These are phyloP conservation scores for Chamaenerion angustifolium DNA, from an alignment of 345 rosid species.

Conservation along the genomic window DNA sequence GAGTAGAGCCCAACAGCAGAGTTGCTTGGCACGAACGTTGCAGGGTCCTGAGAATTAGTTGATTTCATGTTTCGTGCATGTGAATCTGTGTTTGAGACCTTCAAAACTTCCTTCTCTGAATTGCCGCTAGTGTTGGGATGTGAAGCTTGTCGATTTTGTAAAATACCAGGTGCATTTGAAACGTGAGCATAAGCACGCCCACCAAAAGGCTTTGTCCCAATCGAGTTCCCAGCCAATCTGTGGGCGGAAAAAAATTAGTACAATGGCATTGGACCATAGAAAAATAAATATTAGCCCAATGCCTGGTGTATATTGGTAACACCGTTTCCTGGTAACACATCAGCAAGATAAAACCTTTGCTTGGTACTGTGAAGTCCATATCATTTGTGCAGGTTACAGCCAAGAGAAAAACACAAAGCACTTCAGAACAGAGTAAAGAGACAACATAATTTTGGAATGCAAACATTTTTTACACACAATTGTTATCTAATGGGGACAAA, in stretches of 20 bases:
- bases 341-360: no score
- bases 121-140: conserved; percentile 18
- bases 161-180: conserved; percentile 22
- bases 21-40: conserved; percentile 35
- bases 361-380: no score
- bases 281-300: not conserved
- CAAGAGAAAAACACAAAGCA: no score
- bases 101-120: conserved; percentile 18
- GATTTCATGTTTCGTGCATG: conserved; percentile 24
- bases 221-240: conserved; percentile 26
- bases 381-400: no score
- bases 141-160: conserved; percentile 17
- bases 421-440: no score
- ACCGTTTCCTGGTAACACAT: no score
- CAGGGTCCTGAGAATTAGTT: conserved; percentile 20
- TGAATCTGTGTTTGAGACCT: conserved; percentile 15
- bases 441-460: no score
- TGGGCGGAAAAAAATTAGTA: conserved; percentile 2
- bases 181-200: conserved; percentile 16
- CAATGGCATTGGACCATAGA: not conserved
- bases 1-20: conserved; percentile 70
- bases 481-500: no score
- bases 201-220: conserved; percentile 25
- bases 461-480: no score
- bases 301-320: no score